Evolutionary conservation across 768 basidiomycete genomes (phyloP), one percentile per base, ranked within the genome.

Genomic region (Roridomyces roridus): DNA sequence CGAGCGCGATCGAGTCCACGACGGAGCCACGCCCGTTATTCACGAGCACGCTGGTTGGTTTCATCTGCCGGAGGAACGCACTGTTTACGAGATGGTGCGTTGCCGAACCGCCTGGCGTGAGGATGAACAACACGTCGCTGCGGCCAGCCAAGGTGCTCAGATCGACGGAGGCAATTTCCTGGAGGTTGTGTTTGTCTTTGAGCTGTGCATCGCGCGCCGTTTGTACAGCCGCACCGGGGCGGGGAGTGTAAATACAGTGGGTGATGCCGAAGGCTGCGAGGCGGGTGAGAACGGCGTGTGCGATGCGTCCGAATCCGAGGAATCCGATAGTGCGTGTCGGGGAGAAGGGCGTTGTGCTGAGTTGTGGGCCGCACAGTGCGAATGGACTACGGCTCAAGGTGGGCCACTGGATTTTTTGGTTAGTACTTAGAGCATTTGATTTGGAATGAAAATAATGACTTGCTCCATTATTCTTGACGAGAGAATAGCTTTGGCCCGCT

Each of bases 291-390:
- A 89, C 90, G 24, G 88, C 89, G 65, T 95, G 92, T 0, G 94
- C 87, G 64, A 98, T 98, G 21, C 96, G 86, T 6, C 96, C 96
- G 64, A 98, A 98, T 11, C 97, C 97, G 35, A 98, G 78, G 75
- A 98, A 97, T 1, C 94, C 95, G 1, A 88, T 85, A 3, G 88
- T 96, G 40, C 87, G 85, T 11, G 70, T 80, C 3, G 79, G 80
- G 6, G 82, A 75, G 26, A 76, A 64, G 3, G 69, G 46, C 5
- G 80, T 79, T 0, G 86, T 73, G 71, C 88, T 87, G 18, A 92
- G 73, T 67, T 94, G 92, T 1, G 86, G 90, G 0, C 96, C 96
- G 62, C 91, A 94, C 62, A 96, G 83, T 11, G 80, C 75, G 71
- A 93, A 95, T 0, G 96, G 96, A 0, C 85, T 74, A 91, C 95